These are phyloP conservation scores for Myotisia sp. DNA, from an alignment of 2,329 filamentous ascomycete genomes.

Conservation along the genomic window DNA sequence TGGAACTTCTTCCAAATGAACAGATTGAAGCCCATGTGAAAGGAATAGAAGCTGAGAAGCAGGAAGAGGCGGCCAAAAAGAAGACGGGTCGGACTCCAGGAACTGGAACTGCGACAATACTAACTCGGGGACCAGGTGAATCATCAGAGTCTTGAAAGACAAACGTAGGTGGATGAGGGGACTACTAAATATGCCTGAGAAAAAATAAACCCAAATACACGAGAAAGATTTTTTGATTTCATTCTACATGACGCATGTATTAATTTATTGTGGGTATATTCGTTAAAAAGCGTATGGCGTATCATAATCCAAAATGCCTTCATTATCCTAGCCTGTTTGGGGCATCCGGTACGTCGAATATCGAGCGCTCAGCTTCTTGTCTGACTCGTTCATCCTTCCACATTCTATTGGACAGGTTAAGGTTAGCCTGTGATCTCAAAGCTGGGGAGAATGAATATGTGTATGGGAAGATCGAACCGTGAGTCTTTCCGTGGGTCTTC, in stretches of 20 bases:
- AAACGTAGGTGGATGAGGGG: not conserved
- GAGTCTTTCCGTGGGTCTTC: constrained; percentile 76
- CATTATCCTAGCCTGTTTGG: constrained; percentile 58
- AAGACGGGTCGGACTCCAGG: constrained; percentile 51
- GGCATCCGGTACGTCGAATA: constrained; percentile 62
- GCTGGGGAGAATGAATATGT: not conserved
- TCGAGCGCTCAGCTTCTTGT: constrained; percentile 45
- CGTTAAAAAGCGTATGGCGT: no score
- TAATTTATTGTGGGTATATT: no score
- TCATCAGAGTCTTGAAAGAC: constrained; percentile 16
- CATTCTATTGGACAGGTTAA: no score
- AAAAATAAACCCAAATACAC: no score
- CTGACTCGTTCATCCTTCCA: constrained; percentile 75
- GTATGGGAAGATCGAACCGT: constrained; percentile 34
- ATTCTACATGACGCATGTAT: no score
- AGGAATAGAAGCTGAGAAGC: constrained; percentile 98
- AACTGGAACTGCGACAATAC: constrained; percentile 48
- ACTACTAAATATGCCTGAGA: no score
- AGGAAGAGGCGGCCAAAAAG: constrained; percentile 81
- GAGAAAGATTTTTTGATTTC: no score
- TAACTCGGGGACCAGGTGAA: constrained; percentile 45
- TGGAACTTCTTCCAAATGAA: constrained; percentile 89
- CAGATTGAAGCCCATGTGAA: constrained; percentile 97
- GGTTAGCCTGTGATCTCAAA: not conserved
- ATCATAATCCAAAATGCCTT: no score